Evolutionary conservation across 2,329 filamentous ascomycete species (phyloP), one percentile per base, ranked within the genome.

Genomic region (Plectosphaerella plurivora): DNA sequence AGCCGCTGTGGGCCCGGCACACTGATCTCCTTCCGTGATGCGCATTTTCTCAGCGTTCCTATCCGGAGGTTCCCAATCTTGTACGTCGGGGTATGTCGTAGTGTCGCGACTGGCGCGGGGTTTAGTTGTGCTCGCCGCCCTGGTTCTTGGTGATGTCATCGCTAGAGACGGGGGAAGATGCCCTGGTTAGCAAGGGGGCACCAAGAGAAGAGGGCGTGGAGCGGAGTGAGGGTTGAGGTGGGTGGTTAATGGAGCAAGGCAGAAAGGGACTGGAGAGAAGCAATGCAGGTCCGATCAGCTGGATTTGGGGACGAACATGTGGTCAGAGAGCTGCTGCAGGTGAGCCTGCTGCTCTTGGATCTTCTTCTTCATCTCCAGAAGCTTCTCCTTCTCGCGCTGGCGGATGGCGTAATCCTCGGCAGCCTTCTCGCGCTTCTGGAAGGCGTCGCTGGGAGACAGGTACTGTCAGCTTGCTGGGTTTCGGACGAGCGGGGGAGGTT

Each of bases 351-450:
- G 91, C 72, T 89, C 84, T 57, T 72, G 65, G 59, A 97, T 81
- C 77, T 83, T 84, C 75, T 81, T 78, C 73, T 83, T 87, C 63
- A 96, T 84, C 68, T 83, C 82, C 50, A 81, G 63, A 57, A 97
- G 87, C 90, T 96, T 97, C 77, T 92, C 86, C 75, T 85, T 84
- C 82, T 97, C 94, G 68, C 91, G 89, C 76, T 88, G 78, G 65
- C 84, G 84, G 74, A 99, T 91, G 74, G 88, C 89, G 62, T 83
- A 83, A 70, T 91, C 87, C 77, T 97, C 94, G 68, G 77, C 81
- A 61, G 93, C 93, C 68, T 87, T 83, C 75, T 99, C 94, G 63
- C 94, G 91, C 75, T 87, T 88, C 75, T 87, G 90, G 83, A 97
- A 99, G 53, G 90, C 84, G 68, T 99, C 93, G 63, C 93, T 96